A percentile compares a stretch with the other conserved stretches of the same genome.
These are phyloP conservation scores for Pestalotiopsis sp. DNA, from an alignment of 2,329 filamentous ascomycete species.

Conservation along the genomic window DNA sequence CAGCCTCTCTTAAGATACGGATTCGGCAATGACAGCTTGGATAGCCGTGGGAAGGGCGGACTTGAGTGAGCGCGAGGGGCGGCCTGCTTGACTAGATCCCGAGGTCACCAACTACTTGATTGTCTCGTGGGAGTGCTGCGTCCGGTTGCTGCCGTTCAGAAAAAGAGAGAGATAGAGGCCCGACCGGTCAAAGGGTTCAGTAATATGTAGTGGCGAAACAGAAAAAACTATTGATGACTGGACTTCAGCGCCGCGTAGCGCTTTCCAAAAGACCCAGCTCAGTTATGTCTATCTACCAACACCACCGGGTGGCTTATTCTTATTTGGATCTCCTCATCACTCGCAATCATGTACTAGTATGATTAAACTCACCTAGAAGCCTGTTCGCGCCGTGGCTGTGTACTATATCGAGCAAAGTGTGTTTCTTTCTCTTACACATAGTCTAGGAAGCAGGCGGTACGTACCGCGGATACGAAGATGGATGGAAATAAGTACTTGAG, in stretches of 20 bases:
- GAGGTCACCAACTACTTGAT: neutral
- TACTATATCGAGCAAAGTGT: neutral
- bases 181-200: slow-evolving; percentile 1
- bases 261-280: neutral
- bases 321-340: neutral
- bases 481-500: neutral
- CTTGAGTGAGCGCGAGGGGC: neutral
- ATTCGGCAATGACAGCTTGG: neutral
- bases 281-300: neutral
- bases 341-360: neutral
- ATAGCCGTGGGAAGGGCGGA: neutral
- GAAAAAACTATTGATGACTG: slow-evolving; percentile 8
- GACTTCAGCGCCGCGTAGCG: neutral
- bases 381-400: neutral
- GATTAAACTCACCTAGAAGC: neutral
- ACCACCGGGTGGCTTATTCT: neutral
- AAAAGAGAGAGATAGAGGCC: neutral
- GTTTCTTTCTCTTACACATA: neutral
- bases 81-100: neutral
- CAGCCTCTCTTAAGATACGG: neutral
- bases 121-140: neutral
- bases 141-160: neutral
- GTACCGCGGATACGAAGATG: neutral
- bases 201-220: slow-evolving; percentile 3
- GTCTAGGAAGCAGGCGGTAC: neutral